A percentile compares a stretch with the other conserved stretches of the same genome.
phyloP scores from a whole-genome alignment of 345 rosid genomes.

The Arabidopsis arenosa region DNA sequence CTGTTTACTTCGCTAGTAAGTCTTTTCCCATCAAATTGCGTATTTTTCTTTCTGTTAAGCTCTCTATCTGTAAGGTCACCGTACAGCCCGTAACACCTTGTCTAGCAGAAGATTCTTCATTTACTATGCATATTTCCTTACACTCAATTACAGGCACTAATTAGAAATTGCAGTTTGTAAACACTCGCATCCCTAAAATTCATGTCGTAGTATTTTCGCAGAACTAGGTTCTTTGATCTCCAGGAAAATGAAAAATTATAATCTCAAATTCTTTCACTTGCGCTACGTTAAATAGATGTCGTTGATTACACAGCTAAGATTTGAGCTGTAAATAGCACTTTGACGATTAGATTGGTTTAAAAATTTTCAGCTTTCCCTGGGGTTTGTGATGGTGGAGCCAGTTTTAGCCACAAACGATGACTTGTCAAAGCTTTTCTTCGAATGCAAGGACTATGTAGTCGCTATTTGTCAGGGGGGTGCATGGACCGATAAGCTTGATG shows the following conservation, averaged over 20 bases:
- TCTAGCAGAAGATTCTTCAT: constrained; percentile 5
- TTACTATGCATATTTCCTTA: neutral
- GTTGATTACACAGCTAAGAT: constrained; percentile 29
- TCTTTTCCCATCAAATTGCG: constrained; percentile 16
- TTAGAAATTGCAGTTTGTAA: constrained; percentile 3
- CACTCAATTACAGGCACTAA: neutral
- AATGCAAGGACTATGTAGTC: constrained; percentile 83
- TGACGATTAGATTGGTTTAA: constrained; percentile 31
- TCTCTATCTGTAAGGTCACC: neutral
- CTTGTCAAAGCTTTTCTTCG: constrained; percentile 72
- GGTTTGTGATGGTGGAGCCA: constrained; percentile 70
- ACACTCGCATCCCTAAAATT: neutral
- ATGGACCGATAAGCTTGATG: constrained; percentile 74
- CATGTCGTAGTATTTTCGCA: neutral
- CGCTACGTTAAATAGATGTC: neutral
- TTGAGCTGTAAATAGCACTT: constrained; percentile 9
- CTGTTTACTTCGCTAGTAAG: constrained; percentile 85
- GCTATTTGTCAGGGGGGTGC: constrained; percentile 65
- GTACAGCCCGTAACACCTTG: neutral
- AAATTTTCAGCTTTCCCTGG: constrained; percentile 67
- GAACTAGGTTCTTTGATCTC: constrained; percentile 8
- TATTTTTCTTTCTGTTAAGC: neutral
- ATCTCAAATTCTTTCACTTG: constrained; percentile 10
- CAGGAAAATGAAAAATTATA: neutral
- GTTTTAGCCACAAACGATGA: constrained; percentile 55